Conservation (phyloP, 2,329 filamentous ascomycete species). For the Diaporthe humulicola region DNA sequence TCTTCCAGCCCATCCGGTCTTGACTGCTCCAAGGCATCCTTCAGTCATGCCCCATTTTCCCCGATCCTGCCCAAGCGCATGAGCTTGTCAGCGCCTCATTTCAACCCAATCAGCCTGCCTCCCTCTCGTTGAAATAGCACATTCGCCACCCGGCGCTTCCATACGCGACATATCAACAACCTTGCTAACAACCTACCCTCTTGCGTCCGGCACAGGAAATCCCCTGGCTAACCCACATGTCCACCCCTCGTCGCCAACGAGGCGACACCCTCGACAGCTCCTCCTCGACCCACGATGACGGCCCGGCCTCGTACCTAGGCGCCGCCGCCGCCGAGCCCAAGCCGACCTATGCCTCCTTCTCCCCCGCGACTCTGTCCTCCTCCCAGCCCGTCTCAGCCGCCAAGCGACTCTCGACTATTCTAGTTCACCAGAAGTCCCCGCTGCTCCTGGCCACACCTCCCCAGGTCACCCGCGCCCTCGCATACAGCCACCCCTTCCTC, state of each 20-base stretch:
- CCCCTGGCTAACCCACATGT: conserved; percentile 41
- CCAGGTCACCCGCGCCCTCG: conserved; percentile 91
- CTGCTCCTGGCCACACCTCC: conserved; percentile 93
- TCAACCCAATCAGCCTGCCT: not conserved
- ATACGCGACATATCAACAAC: not conserved
- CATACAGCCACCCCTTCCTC: conserved; percentile 95
- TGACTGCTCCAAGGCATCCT: not conserved
- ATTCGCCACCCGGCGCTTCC: not conserved
- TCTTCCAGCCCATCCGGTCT: not conserved
- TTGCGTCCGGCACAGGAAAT: conserved; percentile 28
- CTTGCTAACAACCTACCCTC: conserved; percentile 14
- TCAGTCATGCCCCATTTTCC: conserved; percentile 7
- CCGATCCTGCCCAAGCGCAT: conserved; percentile 9
- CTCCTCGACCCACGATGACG: conserved; percentile 55
- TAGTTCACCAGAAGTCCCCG: conserved; percentile 97
- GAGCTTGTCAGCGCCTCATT: conserved; percentile 23
- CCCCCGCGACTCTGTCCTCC: conserved; percentile 81
- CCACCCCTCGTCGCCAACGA: conserved; percentile 38
- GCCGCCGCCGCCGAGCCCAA: conserved; percentile 64
- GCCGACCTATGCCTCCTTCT: conserved; percentile 91
- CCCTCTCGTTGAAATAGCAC: not conserved
- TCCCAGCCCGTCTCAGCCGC: conserved; percentile 71
- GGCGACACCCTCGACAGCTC: conserved; percentile 38
- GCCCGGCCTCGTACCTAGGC: conserved; percentile 67
- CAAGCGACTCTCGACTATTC: conserved; percentile 88